A percentile compares a stretch with the other conserved stretches of the same genome.
Evolutionary conservation across 345 rosid species (phyloP).

Genomic region (Barbarea vulgaris): DNA sequence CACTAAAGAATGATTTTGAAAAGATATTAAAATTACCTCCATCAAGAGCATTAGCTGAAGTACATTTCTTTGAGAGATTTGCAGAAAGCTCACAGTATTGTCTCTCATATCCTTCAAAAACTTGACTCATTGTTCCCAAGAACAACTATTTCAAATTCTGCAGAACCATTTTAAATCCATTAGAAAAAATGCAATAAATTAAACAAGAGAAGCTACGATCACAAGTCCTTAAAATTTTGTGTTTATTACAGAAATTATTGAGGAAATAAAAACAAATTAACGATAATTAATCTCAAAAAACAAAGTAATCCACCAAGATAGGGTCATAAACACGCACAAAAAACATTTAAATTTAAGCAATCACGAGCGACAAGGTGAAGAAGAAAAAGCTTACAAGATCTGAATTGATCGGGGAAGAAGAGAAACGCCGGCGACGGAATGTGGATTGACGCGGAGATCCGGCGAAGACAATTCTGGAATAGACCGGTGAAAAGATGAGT

Average conservation of each 20-base stretch:
- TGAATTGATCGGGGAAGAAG: neutral
- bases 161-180: neutral
- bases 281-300: neutral
- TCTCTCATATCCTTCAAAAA: conserved; percentile 52
- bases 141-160: conserved; percentile 1
- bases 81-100: conserved; percentile 63
- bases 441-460: conserved; percentile 11
- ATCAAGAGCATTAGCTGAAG: conserved; percentile 46
- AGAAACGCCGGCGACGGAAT: neutral
- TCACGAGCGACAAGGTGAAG: neutral
- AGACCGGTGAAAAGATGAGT: neutral
- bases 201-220: no score
- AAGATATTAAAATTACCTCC: conserved; percentile 44
- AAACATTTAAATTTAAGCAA: no score
- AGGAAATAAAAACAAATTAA: neutral
- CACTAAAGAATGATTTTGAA: neutral
- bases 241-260: neutral
- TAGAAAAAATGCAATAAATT: no score
- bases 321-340: no score
- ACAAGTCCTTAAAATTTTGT: no score
- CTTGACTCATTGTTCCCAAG: conserved; percentile 52
- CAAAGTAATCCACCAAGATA: no score
- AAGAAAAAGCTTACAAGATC: neutral
- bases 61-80: conserved; percentile 54
- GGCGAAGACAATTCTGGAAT: conserved; percentile 5